phyloP scores from a whole-genome alignment of 2,329 filamentous ascomycete species.

The Periconia sp. region DNA sequence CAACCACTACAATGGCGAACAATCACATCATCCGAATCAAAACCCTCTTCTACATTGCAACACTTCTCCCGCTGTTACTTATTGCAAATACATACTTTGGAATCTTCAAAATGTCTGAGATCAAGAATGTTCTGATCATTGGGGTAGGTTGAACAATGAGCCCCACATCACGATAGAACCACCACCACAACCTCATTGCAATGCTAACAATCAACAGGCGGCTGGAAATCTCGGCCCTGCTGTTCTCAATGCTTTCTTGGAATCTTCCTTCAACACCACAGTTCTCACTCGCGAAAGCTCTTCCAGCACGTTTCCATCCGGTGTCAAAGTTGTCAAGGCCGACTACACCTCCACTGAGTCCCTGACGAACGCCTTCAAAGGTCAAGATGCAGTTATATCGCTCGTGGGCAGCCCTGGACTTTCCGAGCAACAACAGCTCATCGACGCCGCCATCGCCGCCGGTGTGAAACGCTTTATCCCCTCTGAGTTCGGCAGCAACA shows the following conservation, averaged over 20 bases:
- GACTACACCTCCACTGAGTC: constrained; percentile 57
- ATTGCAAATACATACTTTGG: constrained; percentile 5
- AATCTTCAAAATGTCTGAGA: constrained; percentile 30
- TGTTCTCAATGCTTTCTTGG: constrained; percentile 49
- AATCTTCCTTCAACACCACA: constrained; percentile 59
- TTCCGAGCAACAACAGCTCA: constrained; percentile 56
- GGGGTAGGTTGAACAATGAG: constrained; percentile 39
- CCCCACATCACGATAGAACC: constrained; percentile 7
- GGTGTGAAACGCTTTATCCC: constrained; percentile 68
- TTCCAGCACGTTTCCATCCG: constrained; percentile 45
- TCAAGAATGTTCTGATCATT: constrained; percentile 53
- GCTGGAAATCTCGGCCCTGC: constrained; percentile 52
- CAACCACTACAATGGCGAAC: constrained; percentile 9
- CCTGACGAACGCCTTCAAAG: constrained; percentile 58
- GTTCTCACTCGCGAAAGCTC: constrained; percentile 61
- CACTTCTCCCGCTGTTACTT: constrained; percentile 9
- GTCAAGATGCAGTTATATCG: constrained; percentile 63
- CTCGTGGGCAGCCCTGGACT: constrained; percentile 52
- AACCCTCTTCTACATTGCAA: constrained; percentile 7
- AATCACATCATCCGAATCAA: constrained; percentile 11
- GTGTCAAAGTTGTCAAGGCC: constrained; percentile 53
- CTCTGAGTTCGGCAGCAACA: constrained; percentile 63
- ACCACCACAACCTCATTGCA: neutral
- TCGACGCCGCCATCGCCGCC: constrained; percentile 65
- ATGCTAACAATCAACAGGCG: constrained; percentile 30